Percentiles rank a stretch among this genome's conserved stretches.
Evolutionary conservation across 305 asterid genomes (phyloP).

Genomic region (Solanum aculeatissimum): DNA sequence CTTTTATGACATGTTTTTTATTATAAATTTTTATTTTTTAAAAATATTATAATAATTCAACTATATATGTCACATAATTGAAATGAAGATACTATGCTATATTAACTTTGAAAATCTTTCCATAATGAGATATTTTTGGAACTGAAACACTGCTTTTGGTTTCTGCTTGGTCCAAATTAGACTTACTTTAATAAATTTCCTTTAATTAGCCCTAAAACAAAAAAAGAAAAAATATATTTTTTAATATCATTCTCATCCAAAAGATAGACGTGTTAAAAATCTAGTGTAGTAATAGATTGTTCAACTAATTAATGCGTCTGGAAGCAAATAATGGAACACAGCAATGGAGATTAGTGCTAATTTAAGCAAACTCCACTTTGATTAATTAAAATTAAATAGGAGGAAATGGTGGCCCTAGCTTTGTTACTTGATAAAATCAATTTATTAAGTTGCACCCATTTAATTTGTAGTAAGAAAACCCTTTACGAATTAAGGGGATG

Average conservation of each 20-base stretch:
- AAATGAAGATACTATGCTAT: neutral
- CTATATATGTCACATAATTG: neutral
- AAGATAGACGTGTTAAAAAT: neutral
- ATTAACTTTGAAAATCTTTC: too few species aligned
- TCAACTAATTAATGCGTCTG: neutral
- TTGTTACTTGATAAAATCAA: neutral
- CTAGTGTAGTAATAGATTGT: neutral
- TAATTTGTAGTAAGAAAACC: too few species aligned
- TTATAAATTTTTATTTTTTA: too few species aligned
- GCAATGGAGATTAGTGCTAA: neutral
- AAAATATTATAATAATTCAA: too few species aligned
- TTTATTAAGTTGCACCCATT: neutral
- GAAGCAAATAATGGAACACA: neutral
- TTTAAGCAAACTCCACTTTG: neutral
- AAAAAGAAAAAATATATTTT: neutral
- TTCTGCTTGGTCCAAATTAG: neutral
- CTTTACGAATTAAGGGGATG: too few species aligned
- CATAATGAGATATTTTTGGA: neutral
- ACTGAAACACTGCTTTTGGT: neutral
- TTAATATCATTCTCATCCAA: neutral
- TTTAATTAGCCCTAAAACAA: neutral
- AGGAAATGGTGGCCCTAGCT: neutral
- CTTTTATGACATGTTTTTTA: neutral
- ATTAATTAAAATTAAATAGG: neutral
- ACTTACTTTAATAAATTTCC: neutral